These are phyloP conservation scores for Nephromyces sp. DNA, from an alignment of 169 alveolate species.

Conservation along the genomic window DNA sequence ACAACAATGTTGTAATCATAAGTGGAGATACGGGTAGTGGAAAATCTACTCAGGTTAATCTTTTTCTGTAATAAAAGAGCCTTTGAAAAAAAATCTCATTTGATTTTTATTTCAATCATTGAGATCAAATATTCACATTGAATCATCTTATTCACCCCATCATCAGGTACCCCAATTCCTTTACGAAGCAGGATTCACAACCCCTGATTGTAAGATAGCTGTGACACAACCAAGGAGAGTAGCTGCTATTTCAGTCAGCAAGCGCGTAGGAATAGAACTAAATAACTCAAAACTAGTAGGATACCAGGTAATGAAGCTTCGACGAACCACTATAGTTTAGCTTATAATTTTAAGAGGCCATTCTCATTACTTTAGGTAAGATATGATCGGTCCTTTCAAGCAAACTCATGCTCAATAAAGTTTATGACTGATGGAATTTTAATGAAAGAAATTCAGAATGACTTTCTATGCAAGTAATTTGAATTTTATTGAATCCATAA, in stretches of 20 bases:
- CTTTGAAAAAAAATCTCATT: too few species aligned
- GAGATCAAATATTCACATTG: background rate
- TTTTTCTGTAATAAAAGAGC: too few species aligned
- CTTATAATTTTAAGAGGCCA: background rate
- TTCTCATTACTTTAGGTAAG: constrained; percentile 35
- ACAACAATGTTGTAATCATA: constrained; percentile 68
- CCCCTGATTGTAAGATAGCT: constrained; percentile 39
- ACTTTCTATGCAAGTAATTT: constrained; percentile 32
- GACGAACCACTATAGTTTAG: background rate
- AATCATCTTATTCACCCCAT: background rate
- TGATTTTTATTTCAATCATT: too few species aligned
- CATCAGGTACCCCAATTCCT: constrained; percentile 77
- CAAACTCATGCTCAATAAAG: constrained; percentile 43
- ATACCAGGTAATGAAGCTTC: constrained; percentile 60
- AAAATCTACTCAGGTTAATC: constrained; percentile 74
- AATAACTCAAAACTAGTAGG: constrained; percentile 64
- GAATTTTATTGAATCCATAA: background rate
- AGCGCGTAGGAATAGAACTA: constrained; percentile 85
- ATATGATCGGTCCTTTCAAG: constrained; percentile 32
- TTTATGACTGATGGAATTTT: constrained; percentile 99
- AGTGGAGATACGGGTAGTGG: constrained; percentile 91
- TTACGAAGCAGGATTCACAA: constrained; percentile 75
- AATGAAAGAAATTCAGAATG: constrained; percentile 74
- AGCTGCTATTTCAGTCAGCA: constrained; percentile 86
- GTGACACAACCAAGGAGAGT: constrained; percentile 91